Base-by-base conservation (phyloP, 331 rosid genomes). In the Acacia concinna region DNA sequence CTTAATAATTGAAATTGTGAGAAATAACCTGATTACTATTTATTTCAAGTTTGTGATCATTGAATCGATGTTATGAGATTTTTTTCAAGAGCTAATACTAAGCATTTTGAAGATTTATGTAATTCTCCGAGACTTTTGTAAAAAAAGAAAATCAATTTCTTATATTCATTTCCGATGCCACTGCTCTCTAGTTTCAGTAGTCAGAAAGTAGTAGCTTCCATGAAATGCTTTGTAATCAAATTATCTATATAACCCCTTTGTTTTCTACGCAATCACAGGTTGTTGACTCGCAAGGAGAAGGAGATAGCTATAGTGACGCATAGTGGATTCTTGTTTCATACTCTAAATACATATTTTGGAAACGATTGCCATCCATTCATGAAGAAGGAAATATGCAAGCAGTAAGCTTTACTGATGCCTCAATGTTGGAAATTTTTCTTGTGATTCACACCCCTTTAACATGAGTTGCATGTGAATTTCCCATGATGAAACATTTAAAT, bases 291-390 rank as follows among this genome's bases (percentile, higher is more conserved):
- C 15, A 75, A 89, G 81, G 97, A 93, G 90, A 82, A 87, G 76
- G 90, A 93, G 81, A 93, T 93, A 76, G 97, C 94, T 74, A 79
- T 93, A 72, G 93, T 89, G 63, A 73, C 85, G 57, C 97, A 93
- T 80, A 83, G 97, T 66, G 94, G 87, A 66, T 93, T 89, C 83
- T 82, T 89, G 85, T 86, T 79, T 80, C 88, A 91, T 66, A 84
- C 89, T 27, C 72, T 93, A 27, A 73, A 87, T 28, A 80, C 89
- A 41, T 87, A 17, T 34, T 64, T 91, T 80, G 97, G 91, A 89
- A 84, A 84, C 79, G 92, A 84, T 20, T 87, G 94, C 46, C 92
- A 91, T 63, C 85, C 90, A 57, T 32, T 82, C 15, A 77, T 87
- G 44, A 88, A 88, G 91, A 85, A 79, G 30, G 94, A 89, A 86